A percentile compares a stretch with the other conserved stretches of the same genome.
Conservation (phyloP, 2,329 filamentous ascomycete genomes). For the Sordariomycetes sp. region DNA sequence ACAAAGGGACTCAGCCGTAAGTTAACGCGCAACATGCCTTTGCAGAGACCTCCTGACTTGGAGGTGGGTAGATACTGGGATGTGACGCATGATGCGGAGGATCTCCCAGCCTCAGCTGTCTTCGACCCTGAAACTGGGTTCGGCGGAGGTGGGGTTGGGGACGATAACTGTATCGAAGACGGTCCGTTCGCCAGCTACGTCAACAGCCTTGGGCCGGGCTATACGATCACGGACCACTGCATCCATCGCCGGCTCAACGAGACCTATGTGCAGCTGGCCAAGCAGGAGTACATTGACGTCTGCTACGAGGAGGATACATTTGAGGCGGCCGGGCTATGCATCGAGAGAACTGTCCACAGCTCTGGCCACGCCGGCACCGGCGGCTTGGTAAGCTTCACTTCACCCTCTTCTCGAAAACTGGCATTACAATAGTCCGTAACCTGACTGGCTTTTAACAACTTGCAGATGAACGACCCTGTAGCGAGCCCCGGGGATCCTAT, state of each 20-base stretch:
- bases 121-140: constrained; percentile 9
- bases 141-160: constrained; percentile 5
- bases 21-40: too few relatives aligned
- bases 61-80: constrained; percentile 9
- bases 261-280: background rate
- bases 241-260: constrained; percentile 22
- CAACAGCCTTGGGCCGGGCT: constrained; percentile 27
- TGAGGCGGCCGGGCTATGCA: constrained; percentile 16
- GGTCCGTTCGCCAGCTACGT: constrained; percentile 16
- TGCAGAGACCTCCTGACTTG: too few relatives aligned
- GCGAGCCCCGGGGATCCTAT: constrained; percentile 19
- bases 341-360: constrained; percentile 14
- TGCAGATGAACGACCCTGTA: constrained; percentile 14
- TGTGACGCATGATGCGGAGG: constrained; percentile 5
- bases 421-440: too few relatives aligned
- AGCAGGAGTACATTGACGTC: background rate
- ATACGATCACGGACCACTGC: constrained; percentile 25
- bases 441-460: too few relatives aligned
- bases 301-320: constrained; percentile 12
- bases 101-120: constrained; percentile 6
- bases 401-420: too few relatives aligned
- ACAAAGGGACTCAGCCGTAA: constrained; percentile 20
- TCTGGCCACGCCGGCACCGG: constrained; percentile 15
- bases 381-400: constrained; percentile 8
- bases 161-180: constrained; percentile 9